Conservation (phyloP, 345 rosid genomes). For the Aethionema arabicum region DNA sequence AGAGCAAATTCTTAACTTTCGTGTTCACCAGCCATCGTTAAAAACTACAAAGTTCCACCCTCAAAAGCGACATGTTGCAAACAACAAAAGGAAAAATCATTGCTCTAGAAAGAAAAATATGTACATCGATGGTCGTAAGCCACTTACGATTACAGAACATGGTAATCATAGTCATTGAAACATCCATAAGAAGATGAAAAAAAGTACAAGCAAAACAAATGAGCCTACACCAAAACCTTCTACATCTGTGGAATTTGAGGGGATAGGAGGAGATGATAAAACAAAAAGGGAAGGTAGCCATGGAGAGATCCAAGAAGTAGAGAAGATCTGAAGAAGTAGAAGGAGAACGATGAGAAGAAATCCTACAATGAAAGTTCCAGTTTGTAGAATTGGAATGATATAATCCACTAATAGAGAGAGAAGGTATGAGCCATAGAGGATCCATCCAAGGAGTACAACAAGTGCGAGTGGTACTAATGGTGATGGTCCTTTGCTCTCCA, state of each 20-base stretch:
- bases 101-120: too few relatives aligned
- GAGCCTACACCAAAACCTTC: conserved; percentile 39
- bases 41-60: too few relatives aligned
- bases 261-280: conserved; percentile 24
- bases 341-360: conserved; percentile 34
- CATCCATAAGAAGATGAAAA: conserved; percentile 32
- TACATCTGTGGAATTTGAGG: conserved; percentile 28
- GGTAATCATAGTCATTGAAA: conserved; percentile 21
- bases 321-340: conserved; percentile 32
- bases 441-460: conserved; percentile 36
- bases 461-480: conserved; percentile 36
- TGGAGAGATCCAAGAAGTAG: conserved; percentile 39
- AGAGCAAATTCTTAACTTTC: too few relatives aligned
- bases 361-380: conserved; percentile 38
- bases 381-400: conserved; percentile 31
- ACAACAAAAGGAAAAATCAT: too few relatives aligned
- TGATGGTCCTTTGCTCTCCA: conserved; percentile 42
- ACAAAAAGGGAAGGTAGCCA: conserved; percentile 36
- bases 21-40: too few relatives aligned
- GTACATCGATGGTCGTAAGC: not conserved
- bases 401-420: conserved; percentile 27
- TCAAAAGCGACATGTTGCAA: too few relatives aligned
- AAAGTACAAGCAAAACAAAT: conserved; percentile 33
- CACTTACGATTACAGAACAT: too few relatives aligned
- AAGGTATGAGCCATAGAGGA: conserved; percentile 33